Conservation (phyloP, 805 yeast genomes). For the Zygosaccharomyces bisporus region DNA sequence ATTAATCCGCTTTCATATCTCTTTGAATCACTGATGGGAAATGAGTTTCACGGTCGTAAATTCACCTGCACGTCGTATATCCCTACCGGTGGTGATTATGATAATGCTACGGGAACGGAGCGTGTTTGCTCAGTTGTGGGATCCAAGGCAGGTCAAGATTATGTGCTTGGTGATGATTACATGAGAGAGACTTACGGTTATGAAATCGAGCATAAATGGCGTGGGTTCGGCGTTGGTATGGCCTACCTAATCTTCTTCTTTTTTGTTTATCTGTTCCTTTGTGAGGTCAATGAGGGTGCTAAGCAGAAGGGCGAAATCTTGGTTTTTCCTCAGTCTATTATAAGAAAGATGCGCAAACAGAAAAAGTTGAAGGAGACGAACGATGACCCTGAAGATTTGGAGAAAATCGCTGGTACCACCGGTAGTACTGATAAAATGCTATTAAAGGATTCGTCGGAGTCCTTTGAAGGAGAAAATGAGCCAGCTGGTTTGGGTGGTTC, state of each 20-base stretch:
- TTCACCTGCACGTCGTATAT: constrained; percentile 47
- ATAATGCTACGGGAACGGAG: constrained; percentile 31
- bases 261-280: constrained; percentile 46
- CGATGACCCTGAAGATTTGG: constrained; percentile 28
- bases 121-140: constrained; percentile 57
- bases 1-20: constrained; percentile 55
- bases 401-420: constrained; percentile 20
- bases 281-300: constrained; percentile 58
- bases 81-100: constrained; percentile 46
- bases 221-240: constrained; percentile 58
- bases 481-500: constrained; percentile 33
- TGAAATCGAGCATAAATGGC: constrained; percentile 50
- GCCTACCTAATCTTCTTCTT: constrained; percentile 56
- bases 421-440: constrained; percentile 24
- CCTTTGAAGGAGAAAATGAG: constrained; percentile 15
- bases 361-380: constrained; percentile 24
- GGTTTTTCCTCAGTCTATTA: constrained; percentile 50
- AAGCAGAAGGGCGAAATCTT: constrained; percentile 69
- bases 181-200: constrained; percentile 44
- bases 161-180: constrained; percentile 52
- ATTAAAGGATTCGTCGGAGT: constrained; percentile 23
- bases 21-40: constrained; percentile 55
- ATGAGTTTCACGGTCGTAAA: constrained; percentile 48
- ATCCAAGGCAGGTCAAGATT: constrained; percentile 46
- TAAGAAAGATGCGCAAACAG: constrained; percentile 45